Conservation (phyloP, 2,329 filamentous ascomycete genomes). For the Diplodia corticola region DNA sequence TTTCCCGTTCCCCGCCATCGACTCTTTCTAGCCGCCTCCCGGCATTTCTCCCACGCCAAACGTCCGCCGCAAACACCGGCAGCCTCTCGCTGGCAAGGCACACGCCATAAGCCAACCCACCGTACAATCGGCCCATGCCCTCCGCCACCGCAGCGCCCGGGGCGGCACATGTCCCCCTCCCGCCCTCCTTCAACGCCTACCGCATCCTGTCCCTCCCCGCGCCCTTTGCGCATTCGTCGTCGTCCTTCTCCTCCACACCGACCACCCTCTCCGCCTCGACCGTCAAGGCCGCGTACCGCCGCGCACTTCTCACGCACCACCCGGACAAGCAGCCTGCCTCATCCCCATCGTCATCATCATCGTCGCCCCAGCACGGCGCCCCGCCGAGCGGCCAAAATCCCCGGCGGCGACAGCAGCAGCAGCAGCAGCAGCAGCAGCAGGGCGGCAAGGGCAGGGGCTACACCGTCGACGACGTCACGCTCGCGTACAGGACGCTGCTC, state of each 20-base stretch:
- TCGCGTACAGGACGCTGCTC: conserved; percentile 58
- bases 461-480: conserved; percentile 59
- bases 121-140: neutral
- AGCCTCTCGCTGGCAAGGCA: neutral
- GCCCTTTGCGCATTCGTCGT: neutral
- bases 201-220: conserved; percentile 16
- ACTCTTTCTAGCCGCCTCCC: neutral
- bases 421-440: neutral
- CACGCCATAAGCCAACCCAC: neutral
- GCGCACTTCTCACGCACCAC: conserved; percentile 58
- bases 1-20: conserved; percentile 1
- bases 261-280: conserved; percentile 5
- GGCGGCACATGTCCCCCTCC: neutral
- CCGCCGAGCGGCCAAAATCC: too few species aligned
- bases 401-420: too few species aligned
- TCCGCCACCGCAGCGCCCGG: neutral
- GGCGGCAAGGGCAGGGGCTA: conserved; percentile 48
- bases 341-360: neutral
- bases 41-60: too few species aligned
- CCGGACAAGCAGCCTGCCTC: conserved; percentile 50
- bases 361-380: too few species aligned
- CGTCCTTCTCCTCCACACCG: neutral
- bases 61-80: too few species aligned
- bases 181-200: conserved; percentile 23
- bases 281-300: conserved; percentile 52